Conservation (phyloP, 139 green algal species). For the Ettlia oleoabundans region DNA sequence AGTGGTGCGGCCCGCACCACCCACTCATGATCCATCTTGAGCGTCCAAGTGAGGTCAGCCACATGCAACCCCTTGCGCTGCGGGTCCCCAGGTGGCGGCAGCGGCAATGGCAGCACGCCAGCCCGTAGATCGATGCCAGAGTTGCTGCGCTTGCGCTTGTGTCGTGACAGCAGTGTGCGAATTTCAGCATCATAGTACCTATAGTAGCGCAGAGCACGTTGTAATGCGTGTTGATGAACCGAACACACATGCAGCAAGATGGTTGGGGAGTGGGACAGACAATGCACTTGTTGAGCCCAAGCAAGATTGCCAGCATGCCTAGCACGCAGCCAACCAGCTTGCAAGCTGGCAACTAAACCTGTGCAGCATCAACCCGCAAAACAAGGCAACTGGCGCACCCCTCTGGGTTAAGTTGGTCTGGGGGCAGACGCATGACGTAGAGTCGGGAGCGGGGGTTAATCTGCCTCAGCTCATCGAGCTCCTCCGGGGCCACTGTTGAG, state of each 20-base stretch:
- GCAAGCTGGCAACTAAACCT: background rate
- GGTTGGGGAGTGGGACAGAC: too few species aligned
- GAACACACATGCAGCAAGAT: too few species aligned
- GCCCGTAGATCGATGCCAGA: conserved; percentile 57
- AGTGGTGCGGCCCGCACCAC: conserved; percentile 40
- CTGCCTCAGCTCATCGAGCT: conserved; percentile 11
- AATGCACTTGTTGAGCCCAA: too few species aligned
- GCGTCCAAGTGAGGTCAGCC: conserved; percentile 52
- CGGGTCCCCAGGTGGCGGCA: conserved; percentile 46
- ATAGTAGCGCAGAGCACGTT: background rate
- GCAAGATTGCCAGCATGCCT: too few species aligned
- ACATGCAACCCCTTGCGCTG: background rate
- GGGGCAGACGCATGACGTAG: conserved; percentile 56
- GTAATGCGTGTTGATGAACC: background rate
- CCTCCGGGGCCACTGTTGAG: background rate
- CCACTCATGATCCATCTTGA: conserved; percentile 46
- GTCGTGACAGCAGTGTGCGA: conserved; percentile 34
- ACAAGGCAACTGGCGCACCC: conserved; percentile 42
- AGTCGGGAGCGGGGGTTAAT: conserved; percentile 52
- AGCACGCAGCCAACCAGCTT: too few species aligned
- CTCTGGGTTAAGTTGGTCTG: conserved; percentile 79
- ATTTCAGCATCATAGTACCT: conserved; percentile 55
- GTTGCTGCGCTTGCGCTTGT: conserved; percentile 42
- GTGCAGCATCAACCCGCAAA: too few species aligned
- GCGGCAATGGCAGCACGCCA: conserved; percentile 51